Conservation (phyloP, 352 stramenopile species). For the Globisporangium echinulatum region DNA sequence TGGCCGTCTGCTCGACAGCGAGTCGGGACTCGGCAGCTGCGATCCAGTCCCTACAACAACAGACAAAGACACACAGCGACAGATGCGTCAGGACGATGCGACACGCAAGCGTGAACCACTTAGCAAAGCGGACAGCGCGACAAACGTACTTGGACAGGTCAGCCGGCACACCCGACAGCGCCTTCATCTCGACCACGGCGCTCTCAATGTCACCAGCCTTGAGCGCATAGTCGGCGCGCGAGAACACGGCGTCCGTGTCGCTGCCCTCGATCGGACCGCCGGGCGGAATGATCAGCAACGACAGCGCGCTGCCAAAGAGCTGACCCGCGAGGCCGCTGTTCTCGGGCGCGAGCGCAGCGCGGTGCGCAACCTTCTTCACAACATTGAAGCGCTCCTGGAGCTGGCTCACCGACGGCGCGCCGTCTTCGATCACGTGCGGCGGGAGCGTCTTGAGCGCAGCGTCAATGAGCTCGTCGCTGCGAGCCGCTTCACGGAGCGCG, state of each 20-base stretch:
- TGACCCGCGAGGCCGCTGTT: slow-evolving; percentile 66
- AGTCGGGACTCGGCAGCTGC: slow-evolving; percentile 62
- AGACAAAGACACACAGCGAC: slow-evolving; percentile 1
- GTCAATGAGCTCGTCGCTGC: slow-evolving; percentile 74
- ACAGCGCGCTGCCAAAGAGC: slow-evolving; percentile 60
- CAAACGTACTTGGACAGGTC: slow-evolving; percentile 52
- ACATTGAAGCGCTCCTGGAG: slow-evolving; percentile 81
- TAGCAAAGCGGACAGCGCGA: background rate
- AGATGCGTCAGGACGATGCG: background rate
- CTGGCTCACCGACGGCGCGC: slow-evolving; percentile 64
- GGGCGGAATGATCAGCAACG: slow-evolving; percentile 70
- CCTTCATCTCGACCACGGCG: slow-evolving; percentile 63
- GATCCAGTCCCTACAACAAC: slow-evolving; percentile 51
- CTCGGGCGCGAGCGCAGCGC: slow-evolving; percentile 60
- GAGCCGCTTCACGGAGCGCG: slow-evolving; percentile 56
- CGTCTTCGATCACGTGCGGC: slow-evolving; percentile 49
- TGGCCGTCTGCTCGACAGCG: slow-evolving; percentile 75
- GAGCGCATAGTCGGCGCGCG: slow-evolving; percentile 76
- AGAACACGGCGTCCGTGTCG: slow-evolving; percentile 71
- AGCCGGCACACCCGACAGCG: slow-evolving; percentile 50
- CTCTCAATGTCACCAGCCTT: slow-evolving; percentile 75
- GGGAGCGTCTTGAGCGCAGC: slow-evolving; percentile 57
- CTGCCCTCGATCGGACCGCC: slow-evolving; percentile 67
- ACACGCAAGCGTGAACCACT: background rate
- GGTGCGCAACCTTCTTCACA: slow-evolving; percentile 66